Conservation (phyloP, 225 moss, liverwort and hornwort species). For the Anthoceros angustus region DNA sequence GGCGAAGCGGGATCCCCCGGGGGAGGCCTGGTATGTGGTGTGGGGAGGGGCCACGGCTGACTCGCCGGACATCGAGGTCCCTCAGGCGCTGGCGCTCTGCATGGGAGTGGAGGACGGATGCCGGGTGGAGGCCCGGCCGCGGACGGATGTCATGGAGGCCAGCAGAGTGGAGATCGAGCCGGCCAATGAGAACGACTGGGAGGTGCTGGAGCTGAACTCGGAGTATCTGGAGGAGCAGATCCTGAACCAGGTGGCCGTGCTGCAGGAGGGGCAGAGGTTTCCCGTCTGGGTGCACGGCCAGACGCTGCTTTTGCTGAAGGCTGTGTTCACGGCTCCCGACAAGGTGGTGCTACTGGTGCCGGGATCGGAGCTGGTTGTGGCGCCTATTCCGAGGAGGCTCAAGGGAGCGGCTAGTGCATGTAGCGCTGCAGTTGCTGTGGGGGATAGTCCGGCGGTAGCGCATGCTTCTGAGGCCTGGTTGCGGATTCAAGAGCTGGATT, state of each 20-base stretch:
- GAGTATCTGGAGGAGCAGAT: slow-evolving; percentile 90
- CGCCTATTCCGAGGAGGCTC: slow-evolving; percentile 64
- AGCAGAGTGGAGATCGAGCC: slow-evolving; percentile 73
- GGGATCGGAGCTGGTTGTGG: slow-evolving; percentile 79
- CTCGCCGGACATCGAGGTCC: slow-evolving; percentile 63
- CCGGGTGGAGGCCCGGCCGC: slow-evolving; percentile 57
- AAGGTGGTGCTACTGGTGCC: slow-evolving; percentile 74
- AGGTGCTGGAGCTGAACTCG: slow-evolving; percentile 93
- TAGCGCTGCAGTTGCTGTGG: slow-evolving; percentile 4
- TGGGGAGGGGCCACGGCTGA: slow-evolving; percentile 88
- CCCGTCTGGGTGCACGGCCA: slow-evolving; percentile 94
- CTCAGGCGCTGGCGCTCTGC: slow-evolving; percentile 75
- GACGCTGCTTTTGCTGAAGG: slow-evolving; percentile 63
- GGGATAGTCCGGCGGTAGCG: slow-evolving; percentile 10
- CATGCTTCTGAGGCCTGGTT: slow-evolving; percentile 48
- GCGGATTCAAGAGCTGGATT: slow-evolving; percentile 74
- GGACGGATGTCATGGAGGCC: slow-evolving; percentile 52
- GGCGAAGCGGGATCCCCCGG: slow-evolving; percentile 13
- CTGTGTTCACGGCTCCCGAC: slow-evolving; percentile 61
- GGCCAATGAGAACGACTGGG: slow-evolving; percentile 94
- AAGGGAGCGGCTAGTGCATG: not conserved
- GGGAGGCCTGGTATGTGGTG: slow-evolving; percentile 49
- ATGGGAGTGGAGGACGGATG: slow-evolving; percentile 43
- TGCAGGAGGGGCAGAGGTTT: slow-evolving; percentile 69
- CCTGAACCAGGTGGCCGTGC: slow-evolving; percentile 74